A percentile compares a stretch with the other conserved stretches of the same genome.
Conservation (phyloP, 106 monocot genomes). For the Platanthera zijinensis region DNA sequence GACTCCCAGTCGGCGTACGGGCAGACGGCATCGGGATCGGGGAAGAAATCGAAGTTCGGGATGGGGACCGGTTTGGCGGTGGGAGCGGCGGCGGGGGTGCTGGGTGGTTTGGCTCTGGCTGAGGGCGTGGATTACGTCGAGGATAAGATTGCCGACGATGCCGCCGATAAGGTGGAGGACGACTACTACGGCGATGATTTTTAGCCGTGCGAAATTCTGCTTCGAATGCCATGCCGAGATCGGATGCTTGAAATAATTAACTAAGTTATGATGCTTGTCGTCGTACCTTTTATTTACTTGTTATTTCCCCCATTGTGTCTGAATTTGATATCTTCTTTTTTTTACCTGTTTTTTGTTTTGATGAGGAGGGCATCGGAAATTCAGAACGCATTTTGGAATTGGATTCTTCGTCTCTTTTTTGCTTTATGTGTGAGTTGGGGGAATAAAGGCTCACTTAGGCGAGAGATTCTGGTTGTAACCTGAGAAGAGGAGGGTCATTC, state of each 20-base stretch:
- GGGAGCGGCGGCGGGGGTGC: constrained; percentile 79
- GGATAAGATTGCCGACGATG: constrained; percentile 67
- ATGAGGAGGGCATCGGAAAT: too few relatives aligned
- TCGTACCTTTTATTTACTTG: too few relatives aligned
- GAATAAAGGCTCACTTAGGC: too few relatives aligned
- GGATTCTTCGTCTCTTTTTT: too few relatives aligned
- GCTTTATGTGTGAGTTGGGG: too few relatives aligned
- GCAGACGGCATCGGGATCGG: constrained; percentile 5
- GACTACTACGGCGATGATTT: constrained; percentile 20
- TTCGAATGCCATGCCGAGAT: neutral
- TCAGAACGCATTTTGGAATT: too few relatives aligned
- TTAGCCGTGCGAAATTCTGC: neutral
- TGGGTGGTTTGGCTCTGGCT: constrained; percentile 75
- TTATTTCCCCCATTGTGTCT: too few relatives aligned
- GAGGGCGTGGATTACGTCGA: constrained; percentile 64
- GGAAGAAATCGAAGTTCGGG: constrained; percentile 66
- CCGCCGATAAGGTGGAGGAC: constrained; percentile 65
- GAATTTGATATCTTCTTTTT: too few relatives aligned
- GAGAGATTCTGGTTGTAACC: too few relatives aligned
- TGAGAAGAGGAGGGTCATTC: too few relatives aligned
- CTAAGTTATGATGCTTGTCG: too few relatives aligned
- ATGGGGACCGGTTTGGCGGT: constrained; percentile 86
- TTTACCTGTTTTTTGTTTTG: too few relatives aligned
- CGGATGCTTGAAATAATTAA: neutral
- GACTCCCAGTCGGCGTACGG: constrained; percentile 7